Evolutionary conservation across 2,329 filamentous ascomycete genomes (phyloP), one percentile per base, ranked within the genome.

Genomic region (Trichothecium roseum): DNA sequence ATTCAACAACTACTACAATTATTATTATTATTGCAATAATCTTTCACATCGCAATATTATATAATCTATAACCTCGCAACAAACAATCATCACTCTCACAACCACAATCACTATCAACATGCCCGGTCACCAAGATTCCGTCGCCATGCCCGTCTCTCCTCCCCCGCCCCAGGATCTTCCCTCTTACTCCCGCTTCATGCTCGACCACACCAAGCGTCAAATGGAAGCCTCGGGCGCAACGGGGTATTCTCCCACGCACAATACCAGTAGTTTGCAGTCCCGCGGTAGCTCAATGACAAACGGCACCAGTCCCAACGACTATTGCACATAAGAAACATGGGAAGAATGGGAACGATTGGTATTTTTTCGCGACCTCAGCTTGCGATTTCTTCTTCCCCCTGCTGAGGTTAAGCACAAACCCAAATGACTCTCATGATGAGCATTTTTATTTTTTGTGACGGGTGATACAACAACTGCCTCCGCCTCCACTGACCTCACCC

Each of bases 191-290:
- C 67, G 66, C 40, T 71, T 64, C 38, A 81, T 81, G 70, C 72
- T 75, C 49, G 64, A 70, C 37, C 74, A 81, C 58, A 81, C 76
- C 41, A 77, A 75, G 62, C 63, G 67, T 37, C 76, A 78, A 52
- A 78, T 81, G 72, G 73, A 80, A 41, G 61, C 64, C 4, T 62
- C 64, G 9, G 62, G 68, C 2, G 47, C 50, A 10, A 24, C 20
- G 20, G 20, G 20, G 10, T 24, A 18, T 41, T 40, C 22, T 38
- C 45, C 3, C 37, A 46, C 18, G 31, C 47, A 9, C 42, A 42
- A 24, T 6, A 6, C 20, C 20, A 24, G 20, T 10, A 24, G 20
- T 42, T 24, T 41, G 20, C 5, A 44, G 35, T 28, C 20, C 10
- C 39, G 20, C 32, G 33, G 40, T 12, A 44, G 43, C 28, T 39